These are phyloP conservation scores for Tetrapisispora namnaoensis DNA, from an alignment of 805 yeast species.

Conservation along the genomic window DNA sequence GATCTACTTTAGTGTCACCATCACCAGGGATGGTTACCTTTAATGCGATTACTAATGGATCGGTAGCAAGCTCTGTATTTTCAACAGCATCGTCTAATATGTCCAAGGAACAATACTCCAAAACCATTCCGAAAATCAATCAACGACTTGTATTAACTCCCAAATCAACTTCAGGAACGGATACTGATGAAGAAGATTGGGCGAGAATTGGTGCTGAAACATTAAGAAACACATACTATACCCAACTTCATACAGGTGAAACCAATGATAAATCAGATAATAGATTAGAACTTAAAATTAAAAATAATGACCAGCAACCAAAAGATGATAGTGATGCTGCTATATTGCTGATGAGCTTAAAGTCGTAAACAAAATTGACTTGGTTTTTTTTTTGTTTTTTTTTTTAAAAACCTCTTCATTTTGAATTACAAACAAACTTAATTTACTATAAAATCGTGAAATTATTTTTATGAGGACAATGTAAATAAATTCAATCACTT, in stretches of 20 bases:
- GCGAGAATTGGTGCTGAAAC: constrained; percentile 74
- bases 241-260: constrained; percentile 4
- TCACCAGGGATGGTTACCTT: not conserved
- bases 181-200: constrained; percentile 98
- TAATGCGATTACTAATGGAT: not conserved
- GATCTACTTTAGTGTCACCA: constrained; percentile 20
- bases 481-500: no score
- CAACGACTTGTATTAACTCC: not conserved
- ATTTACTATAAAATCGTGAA: no score
- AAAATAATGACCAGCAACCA: constrained; percentile 4
- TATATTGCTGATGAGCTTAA: constrained; percentile 21
- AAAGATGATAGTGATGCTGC: constrained; percentile 22
- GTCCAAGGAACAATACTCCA: not conserved
- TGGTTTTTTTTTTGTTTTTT: no score
- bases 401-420: not conserved
- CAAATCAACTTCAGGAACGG: constrained; percentile 29
- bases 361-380: constrained; percentile 9
- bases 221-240: constrained; percentile 33
- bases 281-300: constrained; percentile 3
- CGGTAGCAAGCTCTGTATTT: not conserved
- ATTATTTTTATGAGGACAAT: no score
- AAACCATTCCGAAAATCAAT: not conserved
- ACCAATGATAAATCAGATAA: constrained; percentile 9
- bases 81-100: not conserved
- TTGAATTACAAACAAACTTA: no score